Percentiles rank a stretch among this genome's conserved stretches.
Conservation (phyloP, 345 rosid genomes). For the Hirschfeldia incana region DNA sequence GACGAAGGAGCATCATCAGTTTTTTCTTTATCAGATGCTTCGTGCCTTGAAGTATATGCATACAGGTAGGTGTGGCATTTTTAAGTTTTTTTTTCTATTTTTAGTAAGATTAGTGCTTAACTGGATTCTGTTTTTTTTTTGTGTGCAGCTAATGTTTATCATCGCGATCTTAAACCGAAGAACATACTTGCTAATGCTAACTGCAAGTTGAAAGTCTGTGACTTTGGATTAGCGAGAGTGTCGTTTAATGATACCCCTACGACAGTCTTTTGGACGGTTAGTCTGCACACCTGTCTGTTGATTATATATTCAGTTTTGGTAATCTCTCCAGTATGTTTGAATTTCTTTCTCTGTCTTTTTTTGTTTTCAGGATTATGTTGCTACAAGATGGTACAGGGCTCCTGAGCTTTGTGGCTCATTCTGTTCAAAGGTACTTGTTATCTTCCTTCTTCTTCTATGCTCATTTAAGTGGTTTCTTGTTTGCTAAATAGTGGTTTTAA, state of each 20-base stretch:
- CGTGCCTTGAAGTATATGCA: constrained; percentile 97
- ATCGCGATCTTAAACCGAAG: constrained; percentile 98
- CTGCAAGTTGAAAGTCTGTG: constrained; percentile 95
- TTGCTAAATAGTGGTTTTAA: not conserved
- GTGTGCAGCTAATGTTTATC: constrained; percentile 82
- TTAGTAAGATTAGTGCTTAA: not conserved
- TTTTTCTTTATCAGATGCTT: constrained; percentile 97
- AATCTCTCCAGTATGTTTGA: constrained; percentile 15
- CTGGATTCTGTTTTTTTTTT: constrained; percentile 23
- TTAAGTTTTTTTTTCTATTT: not conserved
- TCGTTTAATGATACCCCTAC: constrained; percentile 89
- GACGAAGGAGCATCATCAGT: constrained; percentile 95
- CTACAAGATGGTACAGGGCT: constrained; percentile 99
- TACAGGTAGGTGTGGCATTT: constrained; percentile 58
- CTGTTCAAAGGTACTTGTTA: constrained; percentile 75
- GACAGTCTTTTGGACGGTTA: constrained; percentile 85
- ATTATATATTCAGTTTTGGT: not conserved
- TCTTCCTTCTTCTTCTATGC: not conserved
- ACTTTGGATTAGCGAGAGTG: constrained; percentile 94
- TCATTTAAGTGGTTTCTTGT: too few relatives aligned
- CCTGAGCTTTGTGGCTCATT: constrained; percentile 98
- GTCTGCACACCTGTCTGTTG: constrained; percentile 36
- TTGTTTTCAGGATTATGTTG: constrained; percentile 79
- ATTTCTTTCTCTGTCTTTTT: constrained; percentile 9
- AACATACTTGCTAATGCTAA: constrained; percentile 96